phyloP scores from a whole-genome alignment of 169 alveolate species.

The Babesia caballi region DNA sequence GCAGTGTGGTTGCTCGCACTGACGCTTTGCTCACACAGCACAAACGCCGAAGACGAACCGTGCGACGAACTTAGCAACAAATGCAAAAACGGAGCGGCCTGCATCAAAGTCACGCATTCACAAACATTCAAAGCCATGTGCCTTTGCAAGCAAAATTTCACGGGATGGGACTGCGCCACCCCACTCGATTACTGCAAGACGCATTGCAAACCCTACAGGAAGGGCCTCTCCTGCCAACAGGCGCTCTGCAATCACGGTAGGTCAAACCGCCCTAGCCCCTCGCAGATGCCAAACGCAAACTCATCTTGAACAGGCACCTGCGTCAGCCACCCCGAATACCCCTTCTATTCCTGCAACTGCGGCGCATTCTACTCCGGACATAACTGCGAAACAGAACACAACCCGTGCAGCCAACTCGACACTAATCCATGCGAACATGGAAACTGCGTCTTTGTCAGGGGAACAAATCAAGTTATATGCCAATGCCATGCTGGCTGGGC shows the following conservation, averaged over 20 bases:
- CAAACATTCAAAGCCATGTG: constrained; percentile 22
- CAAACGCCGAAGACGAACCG: constrained; percentile 1
- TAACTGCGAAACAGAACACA: constrained; percentile 77
- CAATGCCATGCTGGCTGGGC: constrained; percentile 79
- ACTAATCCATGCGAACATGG: constrained; percentile 77
- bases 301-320: constrained; percentile 56
- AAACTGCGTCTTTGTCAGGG: constrained; percentile 65
- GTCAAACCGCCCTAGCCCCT: neutral
- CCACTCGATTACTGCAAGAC: constrained; percentile 53
- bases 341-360: constrained; percentile 74
- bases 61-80: constrained; percentile 27
- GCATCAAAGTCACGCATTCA: constrained; percentile 14
- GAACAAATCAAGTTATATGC: constrained; percentile 72
- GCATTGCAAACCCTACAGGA: constrained; percentile 52
- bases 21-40: neutral
- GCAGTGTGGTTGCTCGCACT: no score
- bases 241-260: constrained; percentile 64
- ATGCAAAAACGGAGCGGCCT: constrained; percentile 40
- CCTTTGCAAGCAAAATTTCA: constrained; percentile 49
- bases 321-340: constrained; percentile 45
- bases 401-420: constrained; percentile 71
- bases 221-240: constrained; percentile 46
- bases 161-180: constrained; percentile 65
- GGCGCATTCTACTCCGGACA: constrained; percentile 74
- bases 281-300: neutral